Evolutionary conservation across 2,329 filamentous ascomycete genomes (phyloP).

Genomic region (Penicillium sp.): DNA sequence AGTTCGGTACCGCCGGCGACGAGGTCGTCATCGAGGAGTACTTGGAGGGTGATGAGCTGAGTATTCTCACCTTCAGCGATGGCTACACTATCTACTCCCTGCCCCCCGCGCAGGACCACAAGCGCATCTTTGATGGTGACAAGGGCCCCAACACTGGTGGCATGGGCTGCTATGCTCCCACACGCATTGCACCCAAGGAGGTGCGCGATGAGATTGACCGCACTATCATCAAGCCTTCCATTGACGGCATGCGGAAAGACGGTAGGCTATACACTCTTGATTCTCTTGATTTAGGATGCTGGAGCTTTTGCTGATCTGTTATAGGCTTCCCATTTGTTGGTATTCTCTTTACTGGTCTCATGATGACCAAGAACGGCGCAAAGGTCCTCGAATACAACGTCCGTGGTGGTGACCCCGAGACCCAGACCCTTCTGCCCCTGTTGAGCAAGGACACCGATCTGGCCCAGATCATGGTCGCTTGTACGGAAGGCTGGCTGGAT

Average conservation of each 20-base stretch:
- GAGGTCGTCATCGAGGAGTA: conserved; percentile 97
- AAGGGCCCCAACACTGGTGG: conserved; percentile 91
- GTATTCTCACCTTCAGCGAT: conserved; percentile 88
- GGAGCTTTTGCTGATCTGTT: neutral
- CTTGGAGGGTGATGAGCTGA: conserved; percentile 86
- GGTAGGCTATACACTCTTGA: conserved; percentile 24
- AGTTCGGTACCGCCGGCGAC: conserved; percentile 82
- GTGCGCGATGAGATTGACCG: conserved; percentile 77
- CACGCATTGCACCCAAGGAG: conserved; percentile 72
- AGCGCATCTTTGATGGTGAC: conserved; percentile 89
- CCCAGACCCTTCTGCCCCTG: conserved; percentile 79
- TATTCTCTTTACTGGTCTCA: conserved; percentile 66
- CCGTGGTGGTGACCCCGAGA: conserved; percentile 89
- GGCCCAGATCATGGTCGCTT: conserved; percentile 85
- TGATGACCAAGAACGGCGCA: conserved; percentile 81
- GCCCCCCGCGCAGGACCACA: conserved; percentile 94
- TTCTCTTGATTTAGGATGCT: neutral
- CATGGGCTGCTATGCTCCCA: conserved; percentile 97
- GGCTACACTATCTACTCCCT: conserved; percentile 80
- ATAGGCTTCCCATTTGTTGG: conserved; percentile 48
- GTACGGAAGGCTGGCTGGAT: conserved; percentile 72
- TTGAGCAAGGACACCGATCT: conserved; percentile 78
- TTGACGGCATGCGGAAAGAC: conserved; percentile 84
- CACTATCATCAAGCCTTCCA: conserved; percentile 83
- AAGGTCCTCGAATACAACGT: conserved; percentile 93